Base-by-base conservation (phyloP, 352 stramenopile species). In the Pythium phragmitis region DNA sequence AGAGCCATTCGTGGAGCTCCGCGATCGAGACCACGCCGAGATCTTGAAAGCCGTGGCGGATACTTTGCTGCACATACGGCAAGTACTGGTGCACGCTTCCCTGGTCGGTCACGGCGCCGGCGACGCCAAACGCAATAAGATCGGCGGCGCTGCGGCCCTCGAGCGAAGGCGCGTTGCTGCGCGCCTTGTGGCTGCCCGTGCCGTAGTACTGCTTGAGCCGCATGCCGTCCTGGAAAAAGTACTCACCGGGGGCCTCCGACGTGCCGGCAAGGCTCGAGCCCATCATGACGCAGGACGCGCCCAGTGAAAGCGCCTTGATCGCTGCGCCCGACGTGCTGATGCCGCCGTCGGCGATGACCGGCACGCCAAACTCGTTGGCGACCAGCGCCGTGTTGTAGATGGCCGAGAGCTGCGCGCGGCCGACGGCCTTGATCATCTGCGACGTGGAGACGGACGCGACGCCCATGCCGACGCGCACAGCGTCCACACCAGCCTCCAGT, bases 201-300 rank as follows among this genome's bases (percentile, higher is more conserved):
- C 98, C 98, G 68, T 97, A 90, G 88, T 99, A 99, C 54, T 96
- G 88, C 82, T 99, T 99, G 28, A 99, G 83, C 43, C 98, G 94
- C 67, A 99, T 94, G 37, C 97, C 98, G 70, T 99, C 96, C 82
- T 99, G 96, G 72, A 99, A 99, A 73, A 99, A 99, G 77, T 99
- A 99, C 72, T 99, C 95, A 30, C 98, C 98, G 5, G 98, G 98
- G 23, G 97, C 91, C 76, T 99, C 98, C 46, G 98, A 94, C 12
- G 97, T 99, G 48, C 80, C 98, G 8, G 98, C 98, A 59, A 99
- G 88, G 74, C 98, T 97, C 30, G 91, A 98, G 48, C 98, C 98
- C 96, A 99, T 99, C 97, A 99, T 99, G 45, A 99, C 96, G 68
- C 93, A 97, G 41, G 92, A 98, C 37, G 98, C 98, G 36, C 97